These are phyloP conservation scores for Mortierella alpina DNA, from an alignment of 192 early-diverging fungal genomes.

Conservation along the genomic window DNA sequence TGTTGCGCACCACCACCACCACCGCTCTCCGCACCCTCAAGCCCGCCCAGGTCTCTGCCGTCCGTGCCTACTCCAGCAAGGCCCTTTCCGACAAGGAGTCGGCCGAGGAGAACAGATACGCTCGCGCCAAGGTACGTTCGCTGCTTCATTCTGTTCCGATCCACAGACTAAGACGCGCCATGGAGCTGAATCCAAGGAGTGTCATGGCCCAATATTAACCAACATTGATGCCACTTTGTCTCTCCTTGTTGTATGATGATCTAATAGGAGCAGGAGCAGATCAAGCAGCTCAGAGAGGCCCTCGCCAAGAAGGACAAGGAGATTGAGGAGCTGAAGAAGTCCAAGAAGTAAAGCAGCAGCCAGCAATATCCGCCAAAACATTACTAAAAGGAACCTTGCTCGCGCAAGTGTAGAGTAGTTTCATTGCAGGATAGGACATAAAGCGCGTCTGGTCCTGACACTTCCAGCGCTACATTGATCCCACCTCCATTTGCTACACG, in stretches of 20 bases:
- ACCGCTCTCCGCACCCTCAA: slow-evolving; percentile 47
- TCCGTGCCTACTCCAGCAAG: slow-evolving; percentile 23
- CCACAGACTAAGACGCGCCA: neutral
- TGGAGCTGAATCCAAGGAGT: neutral
- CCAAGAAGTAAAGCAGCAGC: slow-evolving; percentile 30
- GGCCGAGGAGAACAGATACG: slow-evolving; percentile 42
- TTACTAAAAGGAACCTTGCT: too few relatives aligned
- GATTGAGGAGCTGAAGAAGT: slow-evolving; percentile 43
- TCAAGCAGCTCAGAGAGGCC: slow-evolving; percentile 37
- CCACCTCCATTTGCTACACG: too few relatives aligned
- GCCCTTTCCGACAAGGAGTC: slow-evolving; percentile 42
- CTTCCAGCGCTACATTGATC: too few relatives aligned
- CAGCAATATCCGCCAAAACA: too few relatives aligned
- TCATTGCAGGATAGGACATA: too few relatives aligned
- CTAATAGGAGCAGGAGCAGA: slow-evolving; percentile 43
- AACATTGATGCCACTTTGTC: neutral
- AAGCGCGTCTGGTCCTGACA: too few relatives aligned
- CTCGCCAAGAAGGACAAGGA: slow-evolving; percentile 50
- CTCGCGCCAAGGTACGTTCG: slow-evolving; percentile 36
- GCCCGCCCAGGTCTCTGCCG: slow-evolving; percentile 46
- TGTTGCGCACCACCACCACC: slow-evolving; percentile 52
- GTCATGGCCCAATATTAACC: neutral
- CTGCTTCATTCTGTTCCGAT: neutral
- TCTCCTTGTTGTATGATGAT: neutral
- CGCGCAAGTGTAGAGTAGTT: too few relatives aligned